These are phyloP conservation scores for Vinca major DNA, from an alignment of 305 asterid species.

Conservation along the genomic window DNA sequence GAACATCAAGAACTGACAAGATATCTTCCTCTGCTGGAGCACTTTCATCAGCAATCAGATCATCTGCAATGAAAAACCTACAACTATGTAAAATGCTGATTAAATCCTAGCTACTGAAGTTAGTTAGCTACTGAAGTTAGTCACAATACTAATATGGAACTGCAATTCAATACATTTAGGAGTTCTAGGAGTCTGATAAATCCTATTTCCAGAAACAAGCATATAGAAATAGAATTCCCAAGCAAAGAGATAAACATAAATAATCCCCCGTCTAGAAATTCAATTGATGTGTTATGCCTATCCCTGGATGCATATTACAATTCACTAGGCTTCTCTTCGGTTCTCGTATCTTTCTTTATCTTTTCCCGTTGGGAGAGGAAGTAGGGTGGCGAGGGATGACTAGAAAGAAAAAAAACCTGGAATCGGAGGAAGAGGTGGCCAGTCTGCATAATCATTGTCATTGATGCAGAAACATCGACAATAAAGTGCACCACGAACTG, in stretches of 20 bases:
- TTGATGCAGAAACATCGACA: conserved; percentile 88
- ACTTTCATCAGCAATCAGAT: conserved; percentile 34
- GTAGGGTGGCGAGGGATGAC: not conserved
- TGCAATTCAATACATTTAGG: not conserved
- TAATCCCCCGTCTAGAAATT: not conserved
- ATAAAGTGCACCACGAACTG: conserved; percentile 89
- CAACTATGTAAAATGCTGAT: not conserved
- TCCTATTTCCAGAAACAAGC: conserved; percentile 3
- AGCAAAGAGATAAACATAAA: not conserved
- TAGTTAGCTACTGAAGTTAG: conserved; percentile 4
- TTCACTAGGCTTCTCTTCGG: not conserved
- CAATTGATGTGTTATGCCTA: not conserved
- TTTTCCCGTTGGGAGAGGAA: not conserved
- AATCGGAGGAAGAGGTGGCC: conserved; percentile 76
- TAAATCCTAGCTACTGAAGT: not conserved
- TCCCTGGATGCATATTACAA: not conserved
- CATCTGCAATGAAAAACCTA: conserved; percentile 32
- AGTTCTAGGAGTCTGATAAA: not conserved
- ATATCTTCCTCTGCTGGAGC: conserved; percentile 74
- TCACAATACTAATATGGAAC: not conserved
- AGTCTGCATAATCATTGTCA: conserved; percentile 56
- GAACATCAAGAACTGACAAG: conserved; percentile 78
- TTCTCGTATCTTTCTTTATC: not conserved
- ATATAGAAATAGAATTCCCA: not conserved
- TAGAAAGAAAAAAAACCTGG: conserved; percentile 48